These are phyloP conservation scores for Platanthera guangdongensis DNA, from an alignment of 106 monocot genomes.

Conservation along the genomic window DNA sequence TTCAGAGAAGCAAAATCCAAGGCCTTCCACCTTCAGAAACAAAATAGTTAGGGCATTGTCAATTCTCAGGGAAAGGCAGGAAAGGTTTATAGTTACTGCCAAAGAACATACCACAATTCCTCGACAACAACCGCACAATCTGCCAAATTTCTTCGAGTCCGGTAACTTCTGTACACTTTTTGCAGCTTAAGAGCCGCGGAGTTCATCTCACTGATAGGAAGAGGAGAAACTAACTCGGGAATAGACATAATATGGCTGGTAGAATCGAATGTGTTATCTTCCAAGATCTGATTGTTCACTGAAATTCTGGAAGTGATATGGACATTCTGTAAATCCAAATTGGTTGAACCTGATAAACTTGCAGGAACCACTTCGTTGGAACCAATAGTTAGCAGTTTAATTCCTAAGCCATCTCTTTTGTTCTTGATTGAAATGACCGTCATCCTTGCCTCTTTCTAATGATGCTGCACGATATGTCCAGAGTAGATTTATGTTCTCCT, in stretches of 20 bases:
- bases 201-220: constrained; percentile 41
- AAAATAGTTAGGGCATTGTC: background rate
- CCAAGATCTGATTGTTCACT: background rate
- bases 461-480: background rate
- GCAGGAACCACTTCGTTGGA: background rate
- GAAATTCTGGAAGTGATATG: background rate
- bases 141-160: constrained; percentile 77
- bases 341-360: constrained; percentile 17
- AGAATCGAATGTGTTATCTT: background rate
- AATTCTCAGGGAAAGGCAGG: background rate
- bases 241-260: background rate
- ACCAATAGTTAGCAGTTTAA: background rate
- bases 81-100: background rate
- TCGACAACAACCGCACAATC: constrained; percentile 87
- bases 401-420: constrained; percentile 2
- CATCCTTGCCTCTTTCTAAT: constrained; percentile 6
- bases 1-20: constrained; percentile 71
- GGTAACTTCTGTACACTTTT: constrained; percentile 87
- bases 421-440: background rate
- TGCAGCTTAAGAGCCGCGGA: constrained; percentile 71
- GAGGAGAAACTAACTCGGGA: constrained; percentile 12
- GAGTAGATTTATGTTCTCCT: background rate
- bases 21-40: constrained; percentile 57
- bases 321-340: constrained; percentile 6
- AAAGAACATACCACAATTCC: constrained; percentile 54